phyloP scores from a whole-genome alignment of 495 filamentous ascomycete species.

The Annulohypoxylon nitens region DNA sequence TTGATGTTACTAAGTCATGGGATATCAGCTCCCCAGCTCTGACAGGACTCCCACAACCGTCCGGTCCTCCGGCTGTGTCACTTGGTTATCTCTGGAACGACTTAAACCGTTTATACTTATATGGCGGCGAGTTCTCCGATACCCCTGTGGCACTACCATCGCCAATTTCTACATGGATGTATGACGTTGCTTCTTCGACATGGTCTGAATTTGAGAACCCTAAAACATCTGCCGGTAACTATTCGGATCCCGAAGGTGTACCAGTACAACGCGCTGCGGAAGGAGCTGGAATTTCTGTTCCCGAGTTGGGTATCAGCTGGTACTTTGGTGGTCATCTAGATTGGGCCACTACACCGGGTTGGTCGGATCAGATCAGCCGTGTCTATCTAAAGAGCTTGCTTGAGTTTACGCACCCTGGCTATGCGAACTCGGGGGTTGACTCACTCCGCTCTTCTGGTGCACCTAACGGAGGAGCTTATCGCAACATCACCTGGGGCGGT shows the following conservation, averaged over 20 bases:
- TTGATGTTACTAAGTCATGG: conserved; percentile 77
- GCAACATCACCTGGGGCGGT: conserved; percentile 79
- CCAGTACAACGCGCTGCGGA: conserved; percentile 75
- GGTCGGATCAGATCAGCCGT: conserved; percentile 70
- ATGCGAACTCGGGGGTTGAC: conserved; percentile 68
- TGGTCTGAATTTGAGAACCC: conserved; percentile 73
- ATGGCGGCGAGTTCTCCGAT: conserved; percentile 78
- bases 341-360: conserved; percentile 74
- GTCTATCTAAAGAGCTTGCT: conserved; percentile 78
- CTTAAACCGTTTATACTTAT: conserved; percentile 73
- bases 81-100: conserved; percentile 81
- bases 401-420: conserved; percentile 80
- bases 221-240: conserved; percentile 68
- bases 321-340: conserved; percentile 85
- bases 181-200: conserved; percentile 66
- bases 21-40: conserved; percentile 72
- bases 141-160: conserved; percentile 64
- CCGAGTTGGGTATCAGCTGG: conserved; percentile 75
- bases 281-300: conserved; percentile 76
- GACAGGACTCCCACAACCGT: conserved; percentile 71
- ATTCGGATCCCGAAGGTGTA: conserved; percentile 64
- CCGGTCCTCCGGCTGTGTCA: conserved; percentile 76
- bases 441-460: conserved; percentile 65
- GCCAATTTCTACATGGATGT: conserved; percentile 73
- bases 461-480: conserved; percentile 67